These are phyloP conservation scores for Phytopythium cucurbitacearum DNA, from an alignment of 352 stramenopile genomes.

Conservation along the genomic window DNA sequence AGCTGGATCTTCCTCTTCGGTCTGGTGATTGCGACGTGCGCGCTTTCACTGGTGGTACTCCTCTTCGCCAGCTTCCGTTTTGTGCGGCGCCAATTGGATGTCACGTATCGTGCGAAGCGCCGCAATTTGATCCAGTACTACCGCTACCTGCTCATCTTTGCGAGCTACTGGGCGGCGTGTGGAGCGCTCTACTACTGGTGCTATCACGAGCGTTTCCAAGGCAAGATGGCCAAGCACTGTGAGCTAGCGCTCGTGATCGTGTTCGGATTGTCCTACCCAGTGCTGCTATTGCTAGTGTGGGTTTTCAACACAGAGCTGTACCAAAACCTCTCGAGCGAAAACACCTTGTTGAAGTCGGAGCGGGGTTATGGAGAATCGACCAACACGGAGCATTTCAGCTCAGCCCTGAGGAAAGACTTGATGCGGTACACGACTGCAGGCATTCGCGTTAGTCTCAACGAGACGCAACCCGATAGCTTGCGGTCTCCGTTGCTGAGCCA, in stretches of 20 bases:
- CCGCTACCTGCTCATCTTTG: constrained; percentile 76
- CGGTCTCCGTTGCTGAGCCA: constrained; percentile 39
- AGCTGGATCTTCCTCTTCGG: constrained; percentile 72
- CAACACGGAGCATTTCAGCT: constrained; percentile 79
- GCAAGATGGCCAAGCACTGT: constrained; percentile 45
- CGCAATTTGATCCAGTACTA: constrained; percentile 85
- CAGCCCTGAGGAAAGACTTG: constrained; percentile 71
- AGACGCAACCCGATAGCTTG: constrained; percentile 40
- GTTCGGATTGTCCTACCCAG: constrained; percentile 64
- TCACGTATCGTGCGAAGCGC: constrained; percentile 81
- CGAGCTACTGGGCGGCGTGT: constrained; percentile 62
- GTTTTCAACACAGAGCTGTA: constrained; percentile 82
- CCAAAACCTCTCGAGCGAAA: constrained; percentile 70
- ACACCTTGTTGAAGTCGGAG: constrained; percentile 54
- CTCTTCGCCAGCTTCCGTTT: constrained; percentile 85
- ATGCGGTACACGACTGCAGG: constrained; percentile 85
- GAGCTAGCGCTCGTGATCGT: constrained; percentile 62
- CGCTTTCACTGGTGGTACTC: constrained; percentile 62
- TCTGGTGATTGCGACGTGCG: constrained; percentile 41
- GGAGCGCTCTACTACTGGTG: constrained; percentile 68
- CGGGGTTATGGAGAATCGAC: constrained; percentile 25
- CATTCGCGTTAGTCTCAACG: constrained; percentile 75
- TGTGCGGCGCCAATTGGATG: constrained; percentile 73
- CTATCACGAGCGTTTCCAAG: constrained; percentile 63
- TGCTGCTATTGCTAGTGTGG: constrained; percentile 72